These are phyloP conservation scores for Camelina sativa DNA, from an alignment of 345 rosid species.

Conservation along the genomic window DNA sequence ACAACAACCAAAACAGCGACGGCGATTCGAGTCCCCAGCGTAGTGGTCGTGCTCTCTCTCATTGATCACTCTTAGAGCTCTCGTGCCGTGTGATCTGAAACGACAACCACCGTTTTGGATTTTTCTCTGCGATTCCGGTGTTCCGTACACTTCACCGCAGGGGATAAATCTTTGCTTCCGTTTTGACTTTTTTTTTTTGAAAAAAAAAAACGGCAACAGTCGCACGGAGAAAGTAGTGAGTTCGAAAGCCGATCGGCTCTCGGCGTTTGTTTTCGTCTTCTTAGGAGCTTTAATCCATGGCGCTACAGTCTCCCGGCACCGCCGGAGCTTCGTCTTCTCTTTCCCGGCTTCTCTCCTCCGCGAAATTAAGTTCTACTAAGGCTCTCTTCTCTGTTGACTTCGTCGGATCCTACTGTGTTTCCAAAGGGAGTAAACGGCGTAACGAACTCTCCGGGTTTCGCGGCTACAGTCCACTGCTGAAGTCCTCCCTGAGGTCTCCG, in stretches of 20 bases:
- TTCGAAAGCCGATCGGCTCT: conserved; percentile 29
- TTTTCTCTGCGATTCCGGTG: conserved; percentile 31
- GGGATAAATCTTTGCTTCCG: conserved; percentile 23
- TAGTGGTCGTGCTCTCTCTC: conserved; percentile 16
- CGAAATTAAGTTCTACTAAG: conserved; percentile 47
- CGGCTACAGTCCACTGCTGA: conserved; percentile 44
- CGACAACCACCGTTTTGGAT: conserved; percentile 2
- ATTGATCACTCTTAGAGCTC: conserved; percentile 29
- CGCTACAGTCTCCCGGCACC: conserved; percentile 42
- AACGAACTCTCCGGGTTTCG: conserved; percentile 47
- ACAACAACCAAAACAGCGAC: conserved; percentile 22
- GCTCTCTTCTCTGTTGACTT: conserved; percentile 67
- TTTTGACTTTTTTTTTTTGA: conserved; percentile 23
- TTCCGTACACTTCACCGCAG: conserved; percentile 10
- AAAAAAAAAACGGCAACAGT: conserved; percentile 37
- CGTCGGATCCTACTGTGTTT: conserved; percentile 58
- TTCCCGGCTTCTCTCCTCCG: conserved; percentile 52
- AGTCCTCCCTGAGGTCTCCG: conserved; percentile 38
- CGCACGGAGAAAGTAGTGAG: not conserved
- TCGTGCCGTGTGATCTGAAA: conserved; percentile 7
- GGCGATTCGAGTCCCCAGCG: conserved; percentile 31
- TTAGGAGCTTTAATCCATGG: conserved; percentile 43
- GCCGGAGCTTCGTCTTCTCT: conserved; percentile 49
- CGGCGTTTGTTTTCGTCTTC: conserved; percentile 8
- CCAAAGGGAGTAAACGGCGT: conserved; percentile 54